These are phyloP conservation scores for Colletotrichum sp. DNA, from an alignment of 2,329 filamentous ascomycete species.

Conservation along the genomic window DNA sequence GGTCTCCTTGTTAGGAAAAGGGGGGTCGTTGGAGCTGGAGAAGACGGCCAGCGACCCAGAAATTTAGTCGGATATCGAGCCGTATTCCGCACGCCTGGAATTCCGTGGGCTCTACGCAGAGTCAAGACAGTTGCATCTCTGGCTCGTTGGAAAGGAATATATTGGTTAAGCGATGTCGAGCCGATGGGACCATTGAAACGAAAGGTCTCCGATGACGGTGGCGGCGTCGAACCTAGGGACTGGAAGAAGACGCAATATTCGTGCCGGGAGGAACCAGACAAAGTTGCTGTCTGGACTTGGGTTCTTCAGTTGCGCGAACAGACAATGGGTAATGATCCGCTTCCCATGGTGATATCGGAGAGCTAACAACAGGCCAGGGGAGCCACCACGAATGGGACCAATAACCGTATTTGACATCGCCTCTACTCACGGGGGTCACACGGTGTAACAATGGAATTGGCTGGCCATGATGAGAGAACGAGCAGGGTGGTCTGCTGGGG, in stretches of 20 bases:
- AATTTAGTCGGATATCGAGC: slow-evolving; percentile 15
- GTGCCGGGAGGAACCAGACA: neutral
- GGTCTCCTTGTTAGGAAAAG: slow-evolving; percentile 15
- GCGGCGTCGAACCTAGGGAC: neutral
- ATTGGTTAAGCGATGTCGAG: neutral
- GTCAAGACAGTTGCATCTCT: neutral
- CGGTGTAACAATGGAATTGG: neutral
- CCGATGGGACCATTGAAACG: neutral
- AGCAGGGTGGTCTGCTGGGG: neutral
- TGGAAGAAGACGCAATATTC: neutral
- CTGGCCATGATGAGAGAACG: neutral
- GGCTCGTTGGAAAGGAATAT: neutral
- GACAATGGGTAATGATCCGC: slow-evolving; percentile 8
- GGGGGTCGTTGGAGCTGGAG: neutral
- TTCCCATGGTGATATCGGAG: slow-evolving; percentile 11
- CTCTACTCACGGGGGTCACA: neutral
- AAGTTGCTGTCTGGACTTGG: neutral
- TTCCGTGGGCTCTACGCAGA: neutral
- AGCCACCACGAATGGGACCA: slow-evolving; percentile 1
- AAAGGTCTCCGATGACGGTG: neutral
- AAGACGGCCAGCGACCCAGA: neutral
- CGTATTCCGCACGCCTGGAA: neutral
- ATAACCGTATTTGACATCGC: neutral
- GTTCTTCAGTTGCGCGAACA: slow-evolving; percentile 16
- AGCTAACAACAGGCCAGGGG: neutral